A percentile compares a stretch with the other conserved stretches of the same genome.
These are phyloP conservation scores for Leishmania arabica DNA, from an alignment of 208 protist genomes.

Conservation along the genomic window DNA sequence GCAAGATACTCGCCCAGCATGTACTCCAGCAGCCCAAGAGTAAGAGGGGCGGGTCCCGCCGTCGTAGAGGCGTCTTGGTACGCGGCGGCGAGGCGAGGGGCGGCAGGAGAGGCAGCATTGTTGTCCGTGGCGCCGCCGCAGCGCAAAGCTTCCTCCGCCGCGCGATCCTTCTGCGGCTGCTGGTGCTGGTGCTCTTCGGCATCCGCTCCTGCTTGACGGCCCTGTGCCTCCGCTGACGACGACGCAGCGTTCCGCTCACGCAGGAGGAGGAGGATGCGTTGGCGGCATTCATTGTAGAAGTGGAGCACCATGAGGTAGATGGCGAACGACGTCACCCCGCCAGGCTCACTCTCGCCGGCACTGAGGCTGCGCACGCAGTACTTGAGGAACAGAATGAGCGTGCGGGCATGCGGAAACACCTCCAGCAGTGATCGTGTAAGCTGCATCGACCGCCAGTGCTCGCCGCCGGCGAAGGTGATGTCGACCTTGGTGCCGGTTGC, in stretches of 20 bases:
- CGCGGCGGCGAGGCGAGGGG: neutral
- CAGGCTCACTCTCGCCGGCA: conserved; percentile 69
- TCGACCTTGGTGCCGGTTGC: conserved; percentile 63
- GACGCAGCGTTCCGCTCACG: conserved; percentile 26
- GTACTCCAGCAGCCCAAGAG: conserved; percentile 31
- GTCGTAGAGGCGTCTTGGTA: neutral
- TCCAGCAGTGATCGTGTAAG: conserved; percentile 64
- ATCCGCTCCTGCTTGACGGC: neutral
- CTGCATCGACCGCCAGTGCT: conserved; percentile 88
- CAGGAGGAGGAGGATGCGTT: conserved; percentile 41
- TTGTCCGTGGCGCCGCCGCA: neutral
- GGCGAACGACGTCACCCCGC: conserved; percentile 81
- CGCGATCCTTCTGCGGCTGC: conserved; percentile 3
- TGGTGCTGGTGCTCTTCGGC: conserved; percentile 5
- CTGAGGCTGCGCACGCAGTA: conserved; percentile 67
- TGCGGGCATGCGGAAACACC: conserved; percentile 60
- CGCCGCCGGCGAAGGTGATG: conserved; percentile 87
- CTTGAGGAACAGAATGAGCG: conserved; percentile 85
- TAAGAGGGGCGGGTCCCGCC: conserved; percentile 15
- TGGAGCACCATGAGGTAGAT: conserved; percentile 88
- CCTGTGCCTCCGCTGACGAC: neutral
- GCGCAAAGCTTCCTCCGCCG: neutral
- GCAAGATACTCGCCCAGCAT: conserved; percentile 34
- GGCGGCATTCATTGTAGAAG: conserved; percentile 75
- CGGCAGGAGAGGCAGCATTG: neutral